Evolutionary conservation across 208 protist species (phyloP).

Genomic region (Trichomonas vaginalis): DNA sequence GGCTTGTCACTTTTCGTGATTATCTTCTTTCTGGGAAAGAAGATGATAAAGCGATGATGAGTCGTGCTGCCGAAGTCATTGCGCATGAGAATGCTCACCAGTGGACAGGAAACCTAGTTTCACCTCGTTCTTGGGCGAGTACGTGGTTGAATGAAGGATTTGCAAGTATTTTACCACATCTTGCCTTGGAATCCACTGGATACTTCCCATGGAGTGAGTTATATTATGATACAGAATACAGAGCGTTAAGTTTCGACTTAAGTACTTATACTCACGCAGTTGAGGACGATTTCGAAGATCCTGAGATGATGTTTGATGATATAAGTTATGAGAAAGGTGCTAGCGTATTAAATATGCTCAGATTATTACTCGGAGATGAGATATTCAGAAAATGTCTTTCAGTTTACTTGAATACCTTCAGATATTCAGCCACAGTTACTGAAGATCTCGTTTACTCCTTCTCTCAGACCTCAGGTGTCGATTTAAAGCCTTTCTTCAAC

Average conservation of each 20-base stretch:
- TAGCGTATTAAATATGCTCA: neutral
- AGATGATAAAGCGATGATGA: neutral
- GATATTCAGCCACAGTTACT: neutral
- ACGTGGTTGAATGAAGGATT: slow-evolving; percentile 18
- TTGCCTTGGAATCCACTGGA: neutral
- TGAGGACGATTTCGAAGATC: neutral
- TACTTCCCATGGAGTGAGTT: neutral
- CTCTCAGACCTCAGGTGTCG: neutral
- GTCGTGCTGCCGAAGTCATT: neutral
- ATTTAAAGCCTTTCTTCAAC: neutral
- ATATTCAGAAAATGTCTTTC: neutral
- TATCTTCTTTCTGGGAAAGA: neutral
- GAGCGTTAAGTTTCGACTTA: neutral
- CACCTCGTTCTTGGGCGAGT: neutral
- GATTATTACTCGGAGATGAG: neutral
- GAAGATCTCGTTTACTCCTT: neutral
- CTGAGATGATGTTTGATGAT: neutral
- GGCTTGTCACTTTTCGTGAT: neutral
- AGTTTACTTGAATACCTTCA: neutral
- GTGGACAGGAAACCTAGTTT: neutral
- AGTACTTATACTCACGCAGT: neutral
- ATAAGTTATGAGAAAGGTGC: neutral
- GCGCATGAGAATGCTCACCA: neutral
- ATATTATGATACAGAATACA: neutral
- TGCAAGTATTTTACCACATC: neutral